These are phyloP conservation scores for Acanthamoeba healyi DNA, from an alignment of 208 protist genomes.

Conservation along the genomic window DNA sequence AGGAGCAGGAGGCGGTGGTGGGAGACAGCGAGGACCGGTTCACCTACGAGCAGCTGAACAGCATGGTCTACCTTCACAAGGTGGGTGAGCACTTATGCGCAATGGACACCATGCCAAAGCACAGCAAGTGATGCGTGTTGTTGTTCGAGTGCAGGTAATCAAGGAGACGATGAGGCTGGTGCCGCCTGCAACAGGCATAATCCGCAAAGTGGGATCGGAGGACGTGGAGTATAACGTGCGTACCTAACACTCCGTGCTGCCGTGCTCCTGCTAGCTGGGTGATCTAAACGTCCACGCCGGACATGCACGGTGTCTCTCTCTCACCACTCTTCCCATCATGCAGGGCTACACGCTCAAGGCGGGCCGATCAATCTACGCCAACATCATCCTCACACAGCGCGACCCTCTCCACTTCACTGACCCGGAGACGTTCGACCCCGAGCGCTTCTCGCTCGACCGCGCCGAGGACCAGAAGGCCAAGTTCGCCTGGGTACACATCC, in stretches of 20 bases:
- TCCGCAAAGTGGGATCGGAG: neutral
- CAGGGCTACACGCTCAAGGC: conserved; percentile 22
- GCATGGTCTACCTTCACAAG: conserved; percentile 28
- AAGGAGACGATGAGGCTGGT: conserved; percentile 9
- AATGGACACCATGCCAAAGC: too few species aligned
- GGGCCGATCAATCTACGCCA: conserved; percentile 10
- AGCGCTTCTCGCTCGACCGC: neutral
- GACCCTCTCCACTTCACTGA: neutral
- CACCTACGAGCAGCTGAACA: conserved; percentile 44
- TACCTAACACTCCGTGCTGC: neutral
- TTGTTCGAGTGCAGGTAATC: neutral
- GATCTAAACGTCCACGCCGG: too few species aligned
- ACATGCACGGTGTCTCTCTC: too few species aligned
- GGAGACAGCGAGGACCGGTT: conserved; percentile 4
- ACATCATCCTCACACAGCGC: conserved; percentile 31
- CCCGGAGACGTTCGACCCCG: neutral
- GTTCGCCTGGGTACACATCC: neutral
- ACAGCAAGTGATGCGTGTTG: neutral
- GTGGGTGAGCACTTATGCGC: too few species aligned
- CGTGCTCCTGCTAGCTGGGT: neutral
- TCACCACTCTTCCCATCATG: too few species aligned
- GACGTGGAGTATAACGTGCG: neutral
- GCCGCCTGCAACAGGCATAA: conserved; percentile 5
- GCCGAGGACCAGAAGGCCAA: conserved; percentile 45
- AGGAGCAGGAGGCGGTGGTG: conserved; percentile 28